These are phyloP conservation scores for Fusarium albosuccineum DNA, from an alignment of 2,329 filamentous ascomycete genomes.

Conservation along the genomic window DNA sequence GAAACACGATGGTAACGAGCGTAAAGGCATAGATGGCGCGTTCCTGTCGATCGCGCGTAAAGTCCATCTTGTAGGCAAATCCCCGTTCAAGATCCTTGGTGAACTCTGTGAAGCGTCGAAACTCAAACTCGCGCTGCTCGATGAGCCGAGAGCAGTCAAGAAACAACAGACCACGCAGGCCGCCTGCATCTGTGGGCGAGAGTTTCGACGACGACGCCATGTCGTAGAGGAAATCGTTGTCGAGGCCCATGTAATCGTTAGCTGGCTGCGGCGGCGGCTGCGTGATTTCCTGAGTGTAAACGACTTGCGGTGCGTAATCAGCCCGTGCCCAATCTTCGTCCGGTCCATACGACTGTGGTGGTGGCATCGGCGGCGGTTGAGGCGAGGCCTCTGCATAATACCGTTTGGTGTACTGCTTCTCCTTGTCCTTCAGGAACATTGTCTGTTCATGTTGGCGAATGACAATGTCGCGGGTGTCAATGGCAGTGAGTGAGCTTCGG, in stretches of 20 bases:
- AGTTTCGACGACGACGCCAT: constrained; percentile 50
- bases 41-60: constrained; percentile 60
- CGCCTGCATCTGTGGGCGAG: constrained; percentile 53
- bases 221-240: constrained; percentile 45
- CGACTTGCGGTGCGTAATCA: constrained; percentile 5
- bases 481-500: constrained; percentile 35
- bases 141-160: constrained; percentile 55
- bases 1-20: constrained; percentile 62
- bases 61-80: constrained; percentile 53
- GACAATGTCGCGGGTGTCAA: constrained; percentile 33
- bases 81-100: constrained; percentile 49
- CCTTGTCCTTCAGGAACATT: constrained; percentile 14
- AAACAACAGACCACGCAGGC: constrained; percentile 55
- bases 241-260: constrained; percentile 41
- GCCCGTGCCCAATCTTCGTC: constrained; percentile 19
- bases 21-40: constrained; percentile 64
- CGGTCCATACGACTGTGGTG: constrained; percentile 17
- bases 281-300: constrained; percentile 5
- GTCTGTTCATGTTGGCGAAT: constrained; percentile 23
- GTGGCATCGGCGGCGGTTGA: constrained; percentile 1
- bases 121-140: constrained; percentile 54
- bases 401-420: constrained; percentile 21
- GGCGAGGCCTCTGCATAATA: constrained; percentile 11
- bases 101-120: constrained; percentile 48
- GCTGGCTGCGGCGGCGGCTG: constrained; percentile 5